A percentile compares a stretch with the other conserved stretches of the same genome.
Conservation (phyloP, 805 yeast genomes). For the Starmerella bombicola region DNA sequence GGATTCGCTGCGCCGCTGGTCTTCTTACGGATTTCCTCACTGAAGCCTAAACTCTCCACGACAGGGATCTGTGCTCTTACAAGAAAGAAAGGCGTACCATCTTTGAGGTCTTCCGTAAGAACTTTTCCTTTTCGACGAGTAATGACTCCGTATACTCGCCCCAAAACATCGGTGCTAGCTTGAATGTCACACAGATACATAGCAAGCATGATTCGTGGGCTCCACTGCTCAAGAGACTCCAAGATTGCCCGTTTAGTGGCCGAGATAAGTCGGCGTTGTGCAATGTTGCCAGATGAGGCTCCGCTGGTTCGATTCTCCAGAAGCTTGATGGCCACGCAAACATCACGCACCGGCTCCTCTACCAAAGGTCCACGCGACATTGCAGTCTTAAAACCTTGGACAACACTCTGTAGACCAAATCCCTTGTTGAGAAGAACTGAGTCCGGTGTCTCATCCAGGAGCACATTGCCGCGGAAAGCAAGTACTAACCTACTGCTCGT, state of each 20-base stretch:
- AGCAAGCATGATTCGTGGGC: slow-evolving; percentile 85
- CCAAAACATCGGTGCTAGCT: slow-evolving; percentile 85
- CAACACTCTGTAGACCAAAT: slow-evolving; percentile 31
- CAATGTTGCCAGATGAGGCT: slow-evolving; percentile 15
- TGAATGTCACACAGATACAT: slow-evolving; percentile 91
- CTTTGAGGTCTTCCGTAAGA: slow-evolving; percentile 87
- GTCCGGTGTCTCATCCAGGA: slow-evolving; percentile 14
- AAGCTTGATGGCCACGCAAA: slow-evolving; percentile 26
- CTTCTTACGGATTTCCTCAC: slow-evolving; percentile 83
- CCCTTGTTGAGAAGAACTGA: background rate
- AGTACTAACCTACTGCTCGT: background rate
- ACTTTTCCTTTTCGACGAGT: slow-evolving; percentile 79
- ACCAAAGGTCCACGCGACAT: slow-evolving; percentile 77
- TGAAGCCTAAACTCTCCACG: slow-evolving; percentile 89
- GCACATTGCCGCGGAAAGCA: slow-evolving; percentile 8
- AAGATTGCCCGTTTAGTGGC: slow-evolving; percentile 63
- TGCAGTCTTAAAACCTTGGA: slow-evolving; percentile 79
- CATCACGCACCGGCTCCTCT: slow-evolving; percentile 77
- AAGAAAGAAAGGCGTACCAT: slow-evolving; percentile 93
- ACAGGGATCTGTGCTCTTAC: slow-evolving; percentile 80
- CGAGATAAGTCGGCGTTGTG: slow-evolving; percentile 57
- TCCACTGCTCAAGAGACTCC: slow-evolving; percentile 58
- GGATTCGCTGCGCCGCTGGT: slow-evolving; percentile 98
- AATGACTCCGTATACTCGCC: slow-evolving; percentile 89
- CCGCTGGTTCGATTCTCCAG: slow-evolving; percentile 6